Percentiles rank a stretch among this genome's conserved stretches.
phyloP scores from a whole-genome alignment of 768 basidiomycete genomes.

The Glaciozyma antarctica region DNA sequence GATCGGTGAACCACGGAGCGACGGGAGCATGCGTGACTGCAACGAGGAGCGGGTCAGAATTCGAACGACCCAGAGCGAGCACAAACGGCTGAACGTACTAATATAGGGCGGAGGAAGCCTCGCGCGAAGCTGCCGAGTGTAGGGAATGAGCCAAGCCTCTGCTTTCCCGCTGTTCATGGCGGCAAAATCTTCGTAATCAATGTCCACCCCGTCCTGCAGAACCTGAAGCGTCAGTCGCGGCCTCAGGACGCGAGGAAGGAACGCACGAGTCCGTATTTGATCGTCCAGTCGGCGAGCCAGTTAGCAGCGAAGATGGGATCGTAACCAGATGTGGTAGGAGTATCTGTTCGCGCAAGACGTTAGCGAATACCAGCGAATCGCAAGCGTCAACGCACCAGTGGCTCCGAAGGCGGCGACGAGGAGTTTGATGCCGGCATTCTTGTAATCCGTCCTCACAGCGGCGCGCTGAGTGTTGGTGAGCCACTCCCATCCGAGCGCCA shows the following conservation, averaged over 20 bases:
- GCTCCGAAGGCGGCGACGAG: not conserved
- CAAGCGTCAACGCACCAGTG: no score
- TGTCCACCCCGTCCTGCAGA: not conserved
- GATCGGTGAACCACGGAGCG: constrained; percentile 2
- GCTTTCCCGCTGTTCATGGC: not conserved
- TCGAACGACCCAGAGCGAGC: no score
- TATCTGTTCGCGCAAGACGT: not conserved
- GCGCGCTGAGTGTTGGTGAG: not conserved
- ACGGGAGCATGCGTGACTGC: not conserved
- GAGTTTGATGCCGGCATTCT: not conserved
- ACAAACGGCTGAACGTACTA: constrained; percentile 42
- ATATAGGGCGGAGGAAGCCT: not conserved
- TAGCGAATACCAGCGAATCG: no score
- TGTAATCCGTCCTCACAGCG: not conserved
- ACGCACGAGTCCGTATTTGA: not conserved
- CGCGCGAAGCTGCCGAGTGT: not conserved
- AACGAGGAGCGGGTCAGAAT: no score
- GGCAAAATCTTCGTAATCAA: not conserved
- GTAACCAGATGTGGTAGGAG: not conserved
- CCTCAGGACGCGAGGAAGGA: not conserved
- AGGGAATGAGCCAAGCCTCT: not conserved
- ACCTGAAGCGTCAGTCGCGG: not conserved
- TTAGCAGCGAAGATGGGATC: not conserved
- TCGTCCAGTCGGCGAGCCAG: not conserved
- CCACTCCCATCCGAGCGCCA: not conserved